Base-by-base conservation (phyloP, 108 stramenopile genomes). In the Skeletonema marinoi region DNA sequence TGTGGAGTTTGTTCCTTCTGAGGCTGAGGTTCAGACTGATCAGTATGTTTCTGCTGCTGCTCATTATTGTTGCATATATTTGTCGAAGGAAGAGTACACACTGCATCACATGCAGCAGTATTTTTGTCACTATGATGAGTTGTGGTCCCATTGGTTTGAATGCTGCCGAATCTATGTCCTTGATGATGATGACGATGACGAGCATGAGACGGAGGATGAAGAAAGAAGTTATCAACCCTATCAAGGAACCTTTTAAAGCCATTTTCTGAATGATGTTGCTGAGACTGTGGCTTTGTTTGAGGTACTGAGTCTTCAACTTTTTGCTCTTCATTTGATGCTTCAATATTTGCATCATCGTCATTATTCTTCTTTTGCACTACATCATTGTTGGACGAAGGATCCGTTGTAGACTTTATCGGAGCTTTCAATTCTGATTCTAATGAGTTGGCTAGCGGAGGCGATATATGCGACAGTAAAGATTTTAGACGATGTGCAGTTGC, bases 141-240 rank as follows among this genome's bases (percentile, higher is more conserved):
- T 35, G 39, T 61, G 29, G 59, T 50, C 29, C 3, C 29, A 68
- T 44, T 56, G 13, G 56, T 70, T n/a, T n/a, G 13, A 56, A 41
- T 19, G 16, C 70, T 71, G 39, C 46, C 31, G 11, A 71, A 25
- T 29, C 41, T 36, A 39, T 71, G 70, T n/a, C 70, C 70, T 31
- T 71, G 70, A 30, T 71, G 70, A 30, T 71, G 70, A 31, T 71
- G 56, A 0, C 30, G 68, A 31, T 71, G 56, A 0, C 42, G 68
- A 8, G 56, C 1, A 25, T 56, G 5, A 56, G 54, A 7, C 2
- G 54, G 25, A 21, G 9, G 25, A 56, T 56, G 19, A 25, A 29
- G 19, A 10, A 56, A 56, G 25, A 56, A 29, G 54, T 56, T 56
- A 2, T 25, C 54, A 9, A 56, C 54, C 25, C 25, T 4, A 25